Conservation (phyloP, 2,329 filamentous ascomycete species). For the Ceratocystiopsis sp. region DNA sequence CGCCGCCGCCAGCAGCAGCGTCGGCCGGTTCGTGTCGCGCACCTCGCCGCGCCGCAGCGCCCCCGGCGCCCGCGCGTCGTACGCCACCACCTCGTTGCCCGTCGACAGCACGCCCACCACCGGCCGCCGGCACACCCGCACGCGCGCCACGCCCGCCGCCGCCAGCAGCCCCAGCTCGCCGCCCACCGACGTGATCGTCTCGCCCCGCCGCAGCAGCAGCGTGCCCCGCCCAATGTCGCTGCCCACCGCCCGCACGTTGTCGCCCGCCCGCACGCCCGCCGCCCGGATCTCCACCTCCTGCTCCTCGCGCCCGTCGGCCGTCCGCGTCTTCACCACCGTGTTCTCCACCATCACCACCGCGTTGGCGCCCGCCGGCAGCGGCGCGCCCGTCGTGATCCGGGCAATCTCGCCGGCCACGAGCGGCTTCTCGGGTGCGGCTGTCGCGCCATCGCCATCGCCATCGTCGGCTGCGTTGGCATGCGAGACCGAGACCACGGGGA, state of each 20-base stretch:
- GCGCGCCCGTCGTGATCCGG: constrained; percentile 87
- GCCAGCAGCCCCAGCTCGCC: constrained; percentile 85
- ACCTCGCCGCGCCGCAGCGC: constrained; percentile 65
- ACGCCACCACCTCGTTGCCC: constrained; percentile 80
- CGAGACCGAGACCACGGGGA: constrained; percentile 73
- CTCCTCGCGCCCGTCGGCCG: constrained; percentile 70
- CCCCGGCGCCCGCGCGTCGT: constrained; percentile 35
- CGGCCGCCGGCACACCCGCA: constrained; percentile 59
- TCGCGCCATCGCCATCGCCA: constrained; percentile 36
- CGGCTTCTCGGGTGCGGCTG: too few species aligned
- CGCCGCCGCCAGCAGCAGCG: constrained; percentile 59
- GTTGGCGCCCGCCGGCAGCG: constrained; percentile 72
- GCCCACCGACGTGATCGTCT: constrained; percentile 70
- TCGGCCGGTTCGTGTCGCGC: constrained; percentile 81
- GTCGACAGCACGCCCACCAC: constrained; percentile 79
- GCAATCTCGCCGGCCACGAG: constrained; percentile 56
- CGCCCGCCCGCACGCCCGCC: constrained; percentile 53
- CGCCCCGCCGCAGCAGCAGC: constrained; percentile 57
- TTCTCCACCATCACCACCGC: constrained; percentile 97
- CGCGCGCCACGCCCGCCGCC: constrained; percentile 58
- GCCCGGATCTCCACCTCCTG: constrained; percentile 75
- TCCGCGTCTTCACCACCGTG: constrained; percentile 58
- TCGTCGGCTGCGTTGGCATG: constrained; percentile 36
- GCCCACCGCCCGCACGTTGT: constrained; percentile 83
- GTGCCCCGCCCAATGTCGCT: constrained; percentile 63